Evolutionary conservation across 768 basidiomycete genomes (phyloP).

Genomic region (Boletales sp.): DNA sequence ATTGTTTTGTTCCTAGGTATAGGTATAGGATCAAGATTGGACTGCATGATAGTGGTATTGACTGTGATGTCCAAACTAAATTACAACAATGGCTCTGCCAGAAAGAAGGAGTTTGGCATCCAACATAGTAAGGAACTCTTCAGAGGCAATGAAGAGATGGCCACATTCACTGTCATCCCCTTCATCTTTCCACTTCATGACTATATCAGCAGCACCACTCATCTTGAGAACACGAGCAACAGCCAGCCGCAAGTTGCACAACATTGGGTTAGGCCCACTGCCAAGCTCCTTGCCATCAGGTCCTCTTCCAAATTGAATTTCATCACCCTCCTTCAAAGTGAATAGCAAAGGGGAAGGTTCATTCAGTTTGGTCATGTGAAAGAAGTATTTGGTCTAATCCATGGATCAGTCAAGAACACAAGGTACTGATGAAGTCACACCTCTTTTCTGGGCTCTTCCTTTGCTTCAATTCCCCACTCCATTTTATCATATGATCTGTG

Average conservation of each 20-base stretch:
- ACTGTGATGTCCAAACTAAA: too few species aligned
- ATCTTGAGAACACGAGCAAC: conserved; percentile 4
- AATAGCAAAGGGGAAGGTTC: background rate
- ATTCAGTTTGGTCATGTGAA: background rate
- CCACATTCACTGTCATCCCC: too few species aligned
- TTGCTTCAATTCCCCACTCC: conserved; percentile 2
- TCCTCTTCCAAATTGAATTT: conserved; percentile 3
- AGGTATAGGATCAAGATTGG: too few species aligned
- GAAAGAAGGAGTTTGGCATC: too few species aligned
- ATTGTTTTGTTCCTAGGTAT: too few species aligned
- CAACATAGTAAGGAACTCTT: too few species aligned
- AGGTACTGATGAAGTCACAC: background rate
- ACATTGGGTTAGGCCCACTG: background rate
- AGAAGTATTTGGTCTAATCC: background rate
- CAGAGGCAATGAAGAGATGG: too few species aligned
- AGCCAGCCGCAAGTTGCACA: conserved; percentile 5
- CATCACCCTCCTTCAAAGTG: conserved; percentile 1
- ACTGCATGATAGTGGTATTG: too few species aligned
- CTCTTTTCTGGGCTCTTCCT: background rate
- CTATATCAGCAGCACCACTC: conserved; percentile 9
- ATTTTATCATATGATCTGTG: background rate
- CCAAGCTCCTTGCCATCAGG: background rate
- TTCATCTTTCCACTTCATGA: background rate
- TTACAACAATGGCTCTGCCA: too few species aligned
- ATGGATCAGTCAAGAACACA: background rate